phyloP scores from a whole-genome alignment of 768 basidiomycete species.

The Boletellus sp. region DNA sequence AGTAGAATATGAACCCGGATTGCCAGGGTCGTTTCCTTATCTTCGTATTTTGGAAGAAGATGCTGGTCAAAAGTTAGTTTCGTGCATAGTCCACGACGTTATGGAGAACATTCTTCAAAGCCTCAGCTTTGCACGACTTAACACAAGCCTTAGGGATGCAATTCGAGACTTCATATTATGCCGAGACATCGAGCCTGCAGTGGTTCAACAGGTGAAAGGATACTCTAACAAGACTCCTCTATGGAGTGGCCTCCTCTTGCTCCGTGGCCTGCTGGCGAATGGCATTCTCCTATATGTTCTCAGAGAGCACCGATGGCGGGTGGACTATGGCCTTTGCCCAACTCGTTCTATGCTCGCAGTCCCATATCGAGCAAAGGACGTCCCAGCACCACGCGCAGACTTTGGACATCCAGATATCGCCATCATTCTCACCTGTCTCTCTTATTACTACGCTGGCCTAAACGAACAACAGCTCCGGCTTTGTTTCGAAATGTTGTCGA shows the following conservation, averaged over 20 bases:
- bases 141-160: neutral
- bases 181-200: neutral
- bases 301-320: conserved; percentile 43
- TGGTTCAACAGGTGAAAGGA: neutral
- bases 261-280: conserved; percentile 42
- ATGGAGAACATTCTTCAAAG: conserved; percentile 10
- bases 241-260: conserved; percentile 40
- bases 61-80: conserved; percentile 2
- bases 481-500: conserved; percentile 38
- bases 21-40: conserved; percentile 15
- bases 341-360: conserved; percentile 46
- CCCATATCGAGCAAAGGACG: conserved; percentile 52
- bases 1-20: conserved; percentile 1
- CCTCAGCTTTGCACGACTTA: conserved; percentile 11
- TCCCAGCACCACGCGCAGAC: conserved; percentile 43
- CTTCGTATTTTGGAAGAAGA: conserved; percentile 11
- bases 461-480: conserved; percentile 34
- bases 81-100: conserved; percentile 2
- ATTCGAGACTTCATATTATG: conserved; percentile 15
- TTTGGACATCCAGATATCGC: conserved; percentile 53
- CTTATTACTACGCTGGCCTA: conserved; percentile 49
- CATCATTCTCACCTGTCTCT: conserved; percentile 43
- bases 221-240: conserved; percentile 7
- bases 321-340: conserved; percentile 47
- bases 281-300: conserved; percentile 41